Evolutionary conservation across 192 early-diverging fungal genomes (phyloP).

Genomic region (Podochytrium sp.): DNA sequence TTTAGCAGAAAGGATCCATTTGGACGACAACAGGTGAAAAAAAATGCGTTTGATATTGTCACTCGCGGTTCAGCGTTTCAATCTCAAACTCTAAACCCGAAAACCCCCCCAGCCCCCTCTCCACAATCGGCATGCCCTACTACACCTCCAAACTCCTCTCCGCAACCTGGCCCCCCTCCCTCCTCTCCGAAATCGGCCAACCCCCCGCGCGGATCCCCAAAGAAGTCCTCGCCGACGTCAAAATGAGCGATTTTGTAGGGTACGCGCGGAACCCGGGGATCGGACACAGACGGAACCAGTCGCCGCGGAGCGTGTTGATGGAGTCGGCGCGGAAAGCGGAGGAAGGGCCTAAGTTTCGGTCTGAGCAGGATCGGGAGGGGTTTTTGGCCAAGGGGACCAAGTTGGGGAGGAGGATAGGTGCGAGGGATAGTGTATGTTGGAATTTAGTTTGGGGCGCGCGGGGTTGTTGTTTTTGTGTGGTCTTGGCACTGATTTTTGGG

Average conservation of each 20-base stretch:
- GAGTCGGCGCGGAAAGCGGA: conserved; percentile 24
- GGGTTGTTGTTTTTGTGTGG: no score
- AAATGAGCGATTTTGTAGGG: conserved; percentile 91
- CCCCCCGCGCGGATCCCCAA: conserved; percentile 76
- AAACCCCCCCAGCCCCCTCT: conserved; percentile 75
- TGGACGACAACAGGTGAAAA: conserved; percentile 60
- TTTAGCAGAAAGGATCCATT: conserved; percentile 42
- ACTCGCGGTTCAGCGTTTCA: no score
- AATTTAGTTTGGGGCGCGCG: no score
- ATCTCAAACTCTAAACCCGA: no score
- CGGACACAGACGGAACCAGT: conserved; percentile 71
- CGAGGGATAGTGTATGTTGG: conserved; percentile 12
- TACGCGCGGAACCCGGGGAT: conserved; percentile 88
- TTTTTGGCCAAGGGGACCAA: conserved; percentile 24
- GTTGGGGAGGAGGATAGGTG: not conserved
- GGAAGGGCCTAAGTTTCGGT: conserved; percentile 77
- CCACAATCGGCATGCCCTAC: conserved; percentile 78
- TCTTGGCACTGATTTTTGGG: not conserved
- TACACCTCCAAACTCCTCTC: conserved; percentile 79
- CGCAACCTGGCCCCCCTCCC: conserved; percentile 65
- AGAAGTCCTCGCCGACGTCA: conserved; percentile 75
- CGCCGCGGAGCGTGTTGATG: not conserved
- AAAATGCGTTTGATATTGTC: not conserved
- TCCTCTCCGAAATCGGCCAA: conserved; percentile 73
- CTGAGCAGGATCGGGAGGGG: conserved; percentile 77